Evolutionary conservation across 345 rosid genomes (phyloP), one percentile per base, ranked within the genome.

Genomic region (Ricinus communis): DNA sequence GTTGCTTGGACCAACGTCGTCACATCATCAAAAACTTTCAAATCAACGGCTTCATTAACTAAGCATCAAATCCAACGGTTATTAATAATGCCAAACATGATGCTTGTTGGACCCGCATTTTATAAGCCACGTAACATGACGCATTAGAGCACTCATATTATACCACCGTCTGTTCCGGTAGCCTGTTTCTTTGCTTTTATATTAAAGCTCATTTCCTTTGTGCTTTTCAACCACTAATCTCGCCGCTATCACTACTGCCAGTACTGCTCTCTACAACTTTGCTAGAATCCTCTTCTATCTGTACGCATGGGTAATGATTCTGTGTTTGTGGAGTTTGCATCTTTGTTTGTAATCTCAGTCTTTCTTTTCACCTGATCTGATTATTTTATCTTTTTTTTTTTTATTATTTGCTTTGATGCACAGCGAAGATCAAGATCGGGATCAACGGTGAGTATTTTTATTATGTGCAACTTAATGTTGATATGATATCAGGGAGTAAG

Each of bases 341-440:
- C 38, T 16, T 6, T 9, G 18, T 3, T 50, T 14, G 31, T 14
- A 18, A 33, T 33, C 47, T 0, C 9, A 7, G 28, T 30, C 25
- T 53, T 31, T 21, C 21, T 57, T 25, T 6, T 65, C n/a, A 16
- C 5, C n/a, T 63, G 64, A 64, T 64, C 63, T 71, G 38, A 24
- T 22, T n/a, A n/a, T n/a, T n/a, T n/a, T n/a, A n/a, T n/a, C 13
- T 70, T 12, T 54, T 2, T 24, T n/a, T 8, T 70, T 12, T 54
- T 2, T 24, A 9, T 38, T 54, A 19, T 13, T 15, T 53, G 15
- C 8, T 49, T 19, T 22, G 64, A 33, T 57, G 36, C 24, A 24
- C 76, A 72, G 76, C 40, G 14, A 72, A 65, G 70, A 30, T 72
- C 47, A 72, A 72, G 70, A 72, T 72, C 22, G 76, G 70, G 47